Evolutionary conservation across 148 eudicot genomes (phyloP).

Genomic region (Rhododendron griersonianum): DNA sequence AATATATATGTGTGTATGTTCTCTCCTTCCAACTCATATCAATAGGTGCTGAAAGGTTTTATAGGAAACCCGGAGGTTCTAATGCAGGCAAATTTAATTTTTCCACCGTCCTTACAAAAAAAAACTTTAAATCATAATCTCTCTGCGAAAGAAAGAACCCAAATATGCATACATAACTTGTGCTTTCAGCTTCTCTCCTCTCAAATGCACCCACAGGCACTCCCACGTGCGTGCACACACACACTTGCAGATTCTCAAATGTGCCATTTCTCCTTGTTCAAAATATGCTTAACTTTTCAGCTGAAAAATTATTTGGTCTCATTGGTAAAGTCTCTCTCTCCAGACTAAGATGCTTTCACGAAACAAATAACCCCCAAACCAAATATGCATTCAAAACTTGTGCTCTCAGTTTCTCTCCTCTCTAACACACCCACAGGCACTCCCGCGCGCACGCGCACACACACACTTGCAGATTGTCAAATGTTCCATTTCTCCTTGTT

Average conservation of each 20-base stretch:
- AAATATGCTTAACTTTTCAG: not conserved
- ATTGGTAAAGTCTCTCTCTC: not conserved
- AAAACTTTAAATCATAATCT: not conserved
- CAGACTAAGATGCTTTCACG: not conserved
- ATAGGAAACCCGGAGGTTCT: not conserved
- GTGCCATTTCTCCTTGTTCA: not conserved
- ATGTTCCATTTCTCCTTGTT: not conserved
- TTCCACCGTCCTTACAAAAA: not conserved
- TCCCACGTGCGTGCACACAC: not conserved
- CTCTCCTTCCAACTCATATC: not conserved
- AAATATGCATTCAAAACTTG: not conserved
- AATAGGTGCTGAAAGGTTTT: not conserved
- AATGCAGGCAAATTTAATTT: not conserved
- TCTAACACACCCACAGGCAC: not conserved
- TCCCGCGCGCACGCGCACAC: not conserved
- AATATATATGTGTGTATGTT: not conserved
- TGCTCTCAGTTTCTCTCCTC: not conserved
- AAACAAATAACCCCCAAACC: not conserved
- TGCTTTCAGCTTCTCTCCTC: too few species aligned
- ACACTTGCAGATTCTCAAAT: not conserved
- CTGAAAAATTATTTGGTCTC: not conserved
- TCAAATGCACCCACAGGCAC: not conserved
- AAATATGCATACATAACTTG: too few species aligned
- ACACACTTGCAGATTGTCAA: not conserved
- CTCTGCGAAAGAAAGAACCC: too few species aligned